Base-by-base conservation (phyloP, 177 flowering plant species). In the Vitis hybrid region DNA sequence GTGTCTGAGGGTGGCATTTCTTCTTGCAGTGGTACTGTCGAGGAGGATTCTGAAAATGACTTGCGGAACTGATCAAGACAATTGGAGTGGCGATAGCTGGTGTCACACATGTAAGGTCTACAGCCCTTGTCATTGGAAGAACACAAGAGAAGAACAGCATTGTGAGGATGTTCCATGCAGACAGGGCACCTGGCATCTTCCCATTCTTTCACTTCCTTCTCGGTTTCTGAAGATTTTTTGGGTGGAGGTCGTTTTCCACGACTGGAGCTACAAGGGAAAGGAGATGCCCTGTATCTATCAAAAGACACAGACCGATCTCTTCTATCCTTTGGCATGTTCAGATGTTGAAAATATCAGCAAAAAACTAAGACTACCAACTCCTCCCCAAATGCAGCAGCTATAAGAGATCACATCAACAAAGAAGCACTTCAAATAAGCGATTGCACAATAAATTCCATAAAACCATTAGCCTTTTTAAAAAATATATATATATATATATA, bases 111-210 rank as follows among this genome's bases (percentile, higher is more conserved):
- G 77, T 79, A 94, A 19, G 98, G 95, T 13, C 90, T 95, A 56
- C 79, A 94, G 1, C 98, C 98, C 70, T 88, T 94, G 15, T 86
- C 87, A 76, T 86, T 84, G 50, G 97, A 91, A 14, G 97, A 71
- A 72, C 98, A 92, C 14, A 87, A 12, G 40, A 94, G 91, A 15
- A 94, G 88, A 59, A 94, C 86, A 5, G 95, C 97, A 83, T 94
- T 94, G 72, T 92, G 98, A 57, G 98, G 98, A 74, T 89, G 97
- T 64, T 94, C 98, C 93, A 94, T 89, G 73, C 98, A 94, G 30
- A 94, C 93, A 56, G 98, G 90, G 78, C 98, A 94, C 73, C 94
- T 81, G 11, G 90, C 92, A 11, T 92, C 97, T 75, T 94, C 98
- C 98, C 98, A 94, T 80, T 92, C 92, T 76, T 82, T 89, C n/a